Evolutionary conservation across 345 rosid species (phyloP).

Genomic region (Balakata baccata): DNA sequence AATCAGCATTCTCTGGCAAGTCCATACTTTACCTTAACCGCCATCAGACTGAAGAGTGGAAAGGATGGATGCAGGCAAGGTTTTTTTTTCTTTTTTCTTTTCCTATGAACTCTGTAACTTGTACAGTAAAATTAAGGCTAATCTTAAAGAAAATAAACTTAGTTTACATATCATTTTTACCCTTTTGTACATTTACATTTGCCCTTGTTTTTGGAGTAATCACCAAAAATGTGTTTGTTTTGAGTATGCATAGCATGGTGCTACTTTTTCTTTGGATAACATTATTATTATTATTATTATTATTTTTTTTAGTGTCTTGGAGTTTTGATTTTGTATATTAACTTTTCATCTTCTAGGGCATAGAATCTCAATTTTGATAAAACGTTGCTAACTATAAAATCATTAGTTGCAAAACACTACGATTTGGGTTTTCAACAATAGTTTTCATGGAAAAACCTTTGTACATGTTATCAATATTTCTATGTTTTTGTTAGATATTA

Average conservation of each 20-base stretch:
- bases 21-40: conserved; percentile 78
- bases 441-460: neutral
- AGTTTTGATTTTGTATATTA: neutral
- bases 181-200: too few species aligned
- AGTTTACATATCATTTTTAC: too few species aligned
- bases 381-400: neutral
- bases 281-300: neutral
- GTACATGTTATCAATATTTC: neutral
- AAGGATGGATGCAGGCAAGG: conserved; percentile 99
- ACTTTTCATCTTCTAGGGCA: neutral
- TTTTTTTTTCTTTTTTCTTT: conserved; percentile 1
- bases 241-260: neutral
- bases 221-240: neutral
- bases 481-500: conserved; percentile 3
- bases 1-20: conserved; percentile 75
- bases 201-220: neutral
- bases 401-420: neutral
- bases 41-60: conserved; percentile 99
- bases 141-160: neutral
- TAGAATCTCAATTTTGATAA: conserved; percentile 1
- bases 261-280: neutral
- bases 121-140: neutral
- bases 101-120: neutral
- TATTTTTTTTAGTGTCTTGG: too few species aligned
- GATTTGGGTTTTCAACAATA: neutral